Percentiles rank a stretch among this genome's conserved stretches.
These are phyloP conservation scores for Immersiporthe knoxdaviesiana DNA, from an alignment of 2,329 filamentous ascomycete genomes.

Conservation along the genomic window DNA sequence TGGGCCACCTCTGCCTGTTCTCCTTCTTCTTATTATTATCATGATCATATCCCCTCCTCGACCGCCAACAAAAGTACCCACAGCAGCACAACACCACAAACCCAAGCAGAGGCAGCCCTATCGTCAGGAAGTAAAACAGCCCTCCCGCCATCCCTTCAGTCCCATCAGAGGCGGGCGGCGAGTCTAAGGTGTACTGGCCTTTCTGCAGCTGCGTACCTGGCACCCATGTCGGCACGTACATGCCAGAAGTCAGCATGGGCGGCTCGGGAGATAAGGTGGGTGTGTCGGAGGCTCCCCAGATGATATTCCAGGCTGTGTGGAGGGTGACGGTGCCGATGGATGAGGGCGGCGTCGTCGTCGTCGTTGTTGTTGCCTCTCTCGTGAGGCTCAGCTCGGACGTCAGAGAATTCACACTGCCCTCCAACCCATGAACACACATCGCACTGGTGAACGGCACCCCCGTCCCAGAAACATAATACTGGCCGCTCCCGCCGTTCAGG, in stretches of 20 bases:
- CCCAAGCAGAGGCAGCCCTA: background rate
- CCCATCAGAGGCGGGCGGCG: background rate
- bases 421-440: background rate
- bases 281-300: background rate
- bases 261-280: background rate
- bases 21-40: background rate
- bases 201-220: constrained; percentile 5
- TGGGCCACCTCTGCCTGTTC: background rate
- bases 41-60: background rate
- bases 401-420: background rate
- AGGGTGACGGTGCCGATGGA: background rate
- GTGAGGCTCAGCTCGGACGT: background rate
- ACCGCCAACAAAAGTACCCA: background rate
- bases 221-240: constrained; percentile 3
- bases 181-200: background rate
- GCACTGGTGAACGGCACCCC: background rate
- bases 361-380: background rate
- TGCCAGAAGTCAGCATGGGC: constrained; percentile 4
- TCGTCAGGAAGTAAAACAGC: background rate
- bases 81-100: background rate
- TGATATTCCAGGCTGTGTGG: background rate
- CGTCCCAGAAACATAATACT: background rate
- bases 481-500: too few relatives aligned
- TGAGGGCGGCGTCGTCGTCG: background rate
- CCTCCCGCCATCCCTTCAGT: background rate